Conservation (phyloP, 2,329 filamentous ascomycete genomes). For the Penicillium sp. region DNA sequence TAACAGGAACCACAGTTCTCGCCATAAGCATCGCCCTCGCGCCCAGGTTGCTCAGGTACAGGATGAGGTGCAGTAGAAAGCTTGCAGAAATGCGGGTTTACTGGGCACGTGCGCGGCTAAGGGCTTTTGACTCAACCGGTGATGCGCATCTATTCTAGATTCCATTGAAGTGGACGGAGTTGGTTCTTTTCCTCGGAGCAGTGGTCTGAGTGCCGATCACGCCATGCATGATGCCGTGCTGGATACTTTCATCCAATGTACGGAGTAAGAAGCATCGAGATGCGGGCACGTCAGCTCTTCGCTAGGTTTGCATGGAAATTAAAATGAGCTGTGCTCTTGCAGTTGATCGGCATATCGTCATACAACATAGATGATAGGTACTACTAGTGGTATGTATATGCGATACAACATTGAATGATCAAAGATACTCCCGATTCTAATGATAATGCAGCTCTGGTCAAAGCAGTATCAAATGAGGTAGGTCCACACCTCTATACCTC, state of each 20-base stretch:
- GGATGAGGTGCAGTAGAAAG: neutral
- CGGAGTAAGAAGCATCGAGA: neutral
- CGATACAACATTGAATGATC: no score
- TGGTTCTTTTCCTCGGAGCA: neutral
- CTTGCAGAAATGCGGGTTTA: constrained; percentile 6
- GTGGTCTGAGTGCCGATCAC: constrained; percentile 3
- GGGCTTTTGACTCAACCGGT: neutral
- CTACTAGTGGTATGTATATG: no score
- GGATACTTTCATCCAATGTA: neutral
- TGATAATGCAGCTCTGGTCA: neutral
- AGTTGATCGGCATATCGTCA: neutral
- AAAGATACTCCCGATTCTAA: neutral
- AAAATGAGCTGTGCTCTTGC: neutral
- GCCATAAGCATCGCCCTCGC: constrained; percentile 3
- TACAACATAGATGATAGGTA: neutral
- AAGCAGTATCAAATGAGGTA: neutral
- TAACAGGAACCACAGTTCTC: constrained; percentile 24
- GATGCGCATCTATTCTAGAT: neutral
- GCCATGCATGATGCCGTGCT: constrained; percentile 7
- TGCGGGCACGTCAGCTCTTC: neutral
- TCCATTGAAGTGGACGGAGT: no score
- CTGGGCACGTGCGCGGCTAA: constrained; percentile 1
- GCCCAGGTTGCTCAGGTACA: constrained; percentile 15
- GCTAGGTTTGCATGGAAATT: neutral
- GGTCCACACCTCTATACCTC: neutral